Conservation (phyloP, 2,329 filamentous ascomycete genomes). For the Didymella arachidicola region DNA sequence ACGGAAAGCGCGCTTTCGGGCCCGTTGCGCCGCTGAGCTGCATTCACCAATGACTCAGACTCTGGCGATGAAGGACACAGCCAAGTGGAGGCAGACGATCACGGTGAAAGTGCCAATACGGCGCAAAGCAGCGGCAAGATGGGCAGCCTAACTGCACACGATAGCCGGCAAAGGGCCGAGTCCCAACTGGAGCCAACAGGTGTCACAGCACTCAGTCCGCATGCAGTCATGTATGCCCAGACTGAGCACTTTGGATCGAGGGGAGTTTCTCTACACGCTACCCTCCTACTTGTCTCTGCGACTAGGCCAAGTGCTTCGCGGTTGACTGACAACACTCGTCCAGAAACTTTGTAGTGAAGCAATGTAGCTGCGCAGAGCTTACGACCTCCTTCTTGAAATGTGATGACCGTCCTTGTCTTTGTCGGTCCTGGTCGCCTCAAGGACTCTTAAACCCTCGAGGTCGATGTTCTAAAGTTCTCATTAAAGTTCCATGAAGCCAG, state of each 20-base stretch:
- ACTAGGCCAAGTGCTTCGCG: not conserved
- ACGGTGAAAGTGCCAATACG: not conserved
- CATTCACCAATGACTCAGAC: not conserved
- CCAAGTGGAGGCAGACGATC: slow-evolving; percentile 1
- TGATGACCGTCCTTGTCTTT: not conserved
- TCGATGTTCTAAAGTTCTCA: not conserved
- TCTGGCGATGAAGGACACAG: not conserved
- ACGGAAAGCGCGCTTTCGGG: slow-evolving; percentile 1
- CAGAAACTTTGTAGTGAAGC: not conserved
- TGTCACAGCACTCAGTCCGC: slow-evolving; percentile 11
- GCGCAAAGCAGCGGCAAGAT: not conserved
- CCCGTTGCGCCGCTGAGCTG: not conserved
- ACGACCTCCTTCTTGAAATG: too few relatives aligned
- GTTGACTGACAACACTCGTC: not conserved
- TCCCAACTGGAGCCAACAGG: slow-evolving; percentile 2
- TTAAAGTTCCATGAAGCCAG: not conserved
- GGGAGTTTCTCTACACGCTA: not conserved
- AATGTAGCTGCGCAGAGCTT: not conserved
- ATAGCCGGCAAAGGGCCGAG: slow-evolving; percentile 14
- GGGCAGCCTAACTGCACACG: slow-evolving; percentile 4
- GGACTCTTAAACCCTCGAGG: too few relatives aligned
- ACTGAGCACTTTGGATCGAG: not conserved
- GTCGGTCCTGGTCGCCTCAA: not conserved
- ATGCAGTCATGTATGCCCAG: slow-evolving; percentile 10
- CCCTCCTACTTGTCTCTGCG: not conserved